A percentile compares a stretch with the other conserved stretches of the same genome.
phyloP scores from a whole-genome alignment of 805 yeast species.

The Myxozyma neglecta region DNA sequence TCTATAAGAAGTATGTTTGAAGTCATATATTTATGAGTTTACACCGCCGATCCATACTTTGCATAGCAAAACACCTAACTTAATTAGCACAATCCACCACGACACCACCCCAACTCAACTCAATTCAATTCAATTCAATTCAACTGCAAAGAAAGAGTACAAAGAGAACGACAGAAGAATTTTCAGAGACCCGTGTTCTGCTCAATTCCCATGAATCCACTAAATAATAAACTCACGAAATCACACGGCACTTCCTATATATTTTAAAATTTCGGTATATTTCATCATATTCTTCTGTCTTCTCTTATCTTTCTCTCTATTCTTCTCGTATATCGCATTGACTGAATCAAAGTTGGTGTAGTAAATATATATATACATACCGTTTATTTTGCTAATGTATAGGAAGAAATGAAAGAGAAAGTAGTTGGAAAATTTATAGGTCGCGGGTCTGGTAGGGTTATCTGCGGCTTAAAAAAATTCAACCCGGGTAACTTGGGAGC shows the following conservation, averaged over 20 bases:
- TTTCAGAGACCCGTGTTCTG: conserved; percentile 32
- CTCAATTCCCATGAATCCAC: conserved; percentile 14
- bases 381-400: not conserved
- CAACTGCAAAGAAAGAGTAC: not conserved
- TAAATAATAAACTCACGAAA: not conserved
- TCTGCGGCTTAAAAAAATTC: not conserved
- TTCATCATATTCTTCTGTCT: conserved; percentile 26
- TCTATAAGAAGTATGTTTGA: too few relatives aligned
- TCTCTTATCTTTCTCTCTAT: not conserved
- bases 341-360: too few relatives aligned
- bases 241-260: conserved; percentile 35
- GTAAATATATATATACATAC: too few relatives aligned
- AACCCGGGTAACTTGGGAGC: conserved; percentile 30
- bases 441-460: not conserved
- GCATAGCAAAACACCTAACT: not conserved
- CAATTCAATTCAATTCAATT: not conserved
- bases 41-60: too few relatives aligned
- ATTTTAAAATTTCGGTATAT: conserved; percentile 23
- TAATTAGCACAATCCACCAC: not conserved
- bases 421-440: not conserved
- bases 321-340: too few relatives aligned
- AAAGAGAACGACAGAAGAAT: not conserved
- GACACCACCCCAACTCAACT: not conserved
- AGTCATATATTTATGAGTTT: too few relatives aligned
- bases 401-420: not conserved